phyloP scores from a whole-genome alignment of 164 flowering plant genomes.

The Magnolia sinica region DNA sequence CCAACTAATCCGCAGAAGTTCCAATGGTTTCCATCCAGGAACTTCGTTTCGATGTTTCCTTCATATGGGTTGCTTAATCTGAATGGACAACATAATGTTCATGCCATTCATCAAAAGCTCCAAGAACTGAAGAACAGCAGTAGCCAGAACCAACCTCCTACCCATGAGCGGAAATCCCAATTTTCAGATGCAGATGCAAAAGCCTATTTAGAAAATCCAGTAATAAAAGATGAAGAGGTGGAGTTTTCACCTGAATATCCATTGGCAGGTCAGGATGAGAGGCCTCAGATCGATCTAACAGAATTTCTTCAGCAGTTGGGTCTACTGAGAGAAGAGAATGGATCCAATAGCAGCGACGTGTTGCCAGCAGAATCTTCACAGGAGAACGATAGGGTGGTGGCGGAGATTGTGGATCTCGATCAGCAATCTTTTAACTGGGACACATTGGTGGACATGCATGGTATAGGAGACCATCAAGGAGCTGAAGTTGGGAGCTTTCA shows the following conservation, averaged over 20 bases:
- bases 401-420: conserved; percentile 3
- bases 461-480: conserved; percentile 30
- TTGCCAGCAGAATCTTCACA: conserved; percentile 24
- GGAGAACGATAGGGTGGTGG: conserved; percentile 24
- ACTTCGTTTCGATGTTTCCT: conserved; percentile 72
- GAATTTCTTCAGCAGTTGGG: conserved; percentile 95
- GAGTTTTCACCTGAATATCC: conserved; percentile 23
- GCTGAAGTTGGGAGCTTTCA: conserved; percentile 27
- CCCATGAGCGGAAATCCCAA: conserved; percentile 23
- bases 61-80: conserved; percentile 66
- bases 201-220: conserved; percentile 9
- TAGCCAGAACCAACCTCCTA: conserved; percentile 1
- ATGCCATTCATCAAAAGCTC: conserved; percentile 87
- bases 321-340: conserved; percentile 51
- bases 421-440: conserved; percentile 65
- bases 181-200: conserved; percentile 6
- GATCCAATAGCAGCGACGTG: conserved; percentile 17
- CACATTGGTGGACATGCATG: conserved; percentile 52
- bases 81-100: conserved; percentile 84
- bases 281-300: conserved; percentile 84
- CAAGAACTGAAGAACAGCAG: conserved; percentile 66
- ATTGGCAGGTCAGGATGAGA: conserved; percentile 30
- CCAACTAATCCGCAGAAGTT: conserved; percentile 45
- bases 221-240: conserved; percentile 13
- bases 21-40: conserved; percentile 83